phyloP scores from a whole-genome alignment of 805 yeast genomes.

The Candida sanyiensis region DNA sequence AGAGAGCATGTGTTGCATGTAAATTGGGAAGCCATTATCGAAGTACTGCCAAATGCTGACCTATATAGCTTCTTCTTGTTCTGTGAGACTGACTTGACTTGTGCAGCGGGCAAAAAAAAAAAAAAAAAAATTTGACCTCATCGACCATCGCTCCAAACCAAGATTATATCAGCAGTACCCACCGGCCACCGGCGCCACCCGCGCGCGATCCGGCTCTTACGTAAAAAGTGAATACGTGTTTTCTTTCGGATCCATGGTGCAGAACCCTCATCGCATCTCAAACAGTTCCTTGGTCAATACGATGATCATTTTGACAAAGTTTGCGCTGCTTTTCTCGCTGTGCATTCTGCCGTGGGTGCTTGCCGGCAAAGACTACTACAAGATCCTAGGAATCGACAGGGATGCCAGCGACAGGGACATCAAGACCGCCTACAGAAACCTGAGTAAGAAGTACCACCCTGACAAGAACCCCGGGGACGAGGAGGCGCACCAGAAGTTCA shows the following conservation, averaged over 20 bases:
- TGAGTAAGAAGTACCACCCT: slow-evolving; percentile 87
- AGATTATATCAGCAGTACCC: neutral
- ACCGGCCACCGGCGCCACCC: too few relatives aligned
- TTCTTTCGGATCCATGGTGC: neutral
- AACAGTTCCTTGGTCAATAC: too few relatives aligned
- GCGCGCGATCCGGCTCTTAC: too few relatives aligned
- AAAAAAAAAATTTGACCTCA: slow-evolving; percentile 6
- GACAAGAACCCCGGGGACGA: slow-evolving; percentile 86
- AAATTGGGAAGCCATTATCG: slow-evolving; percentile 20
- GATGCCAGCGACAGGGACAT: slow-evolving; percentile 76
- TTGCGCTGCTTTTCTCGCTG: slow-evolving; percentile 4
- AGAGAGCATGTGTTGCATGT: slow-evolving; percentile 90
- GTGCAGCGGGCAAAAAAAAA: neutral
- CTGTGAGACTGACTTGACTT: neutral
- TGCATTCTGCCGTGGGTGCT: slow-evolving; percentile 4
- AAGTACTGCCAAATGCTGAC: neutral
- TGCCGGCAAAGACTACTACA: slow-evolving; percentile 43
- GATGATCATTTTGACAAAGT: slow-evolving; percentile 5
- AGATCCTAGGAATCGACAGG: slow-evolving; percentile 61
- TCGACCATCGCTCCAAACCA: slow-evolving; percentile 6
- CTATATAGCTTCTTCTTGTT: neutral
- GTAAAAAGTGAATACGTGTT: too few relatives aligned
- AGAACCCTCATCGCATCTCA: neutral
- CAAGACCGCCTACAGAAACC: slow-evolving; percentile 74
- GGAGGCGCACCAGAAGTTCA: slow-evolving; percentile 77